Conservation (phyloP, 345 rosid species). For the Diplotaxis tenuifolia region DNA sequence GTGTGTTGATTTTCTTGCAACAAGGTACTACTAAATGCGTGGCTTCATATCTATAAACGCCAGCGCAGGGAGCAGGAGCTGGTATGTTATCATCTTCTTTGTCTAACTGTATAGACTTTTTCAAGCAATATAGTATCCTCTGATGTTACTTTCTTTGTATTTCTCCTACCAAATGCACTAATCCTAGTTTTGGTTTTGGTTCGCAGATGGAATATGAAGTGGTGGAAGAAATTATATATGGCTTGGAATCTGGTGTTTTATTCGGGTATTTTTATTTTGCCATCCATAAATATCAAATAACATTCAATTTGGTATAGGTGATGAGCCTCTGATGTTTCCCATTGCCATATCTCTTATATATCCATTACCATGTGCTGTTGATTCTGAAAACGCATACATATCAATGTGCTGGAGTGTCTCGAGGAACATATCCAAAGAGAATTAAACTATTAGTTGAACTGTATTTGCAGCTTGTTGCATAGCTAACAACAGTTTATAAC, state of each 20-base stretch:
- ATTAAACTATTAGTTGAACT: not conserved
- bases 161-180: not conserved
- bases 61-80: slow-evolving; percentile 85
- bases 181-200: slow-evolving; percentile 25
- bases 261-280: slow-evolving; percentile 60
- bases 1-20: slow-evolving; percentile 17
- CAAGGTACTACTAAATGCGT: slow-evolving; percentile 80
- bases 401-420: not conserved
- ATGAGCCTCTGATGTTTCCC: not conserved
- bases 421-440: not conserved
- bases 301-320: not conserved
- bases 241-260: slow-evolving; percentile 91
- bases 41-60: slow-evolving; percentile 82
- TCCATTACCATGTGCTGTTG: not conserved
- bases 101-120: not conserved
- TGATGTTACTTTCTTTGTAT: not conserved
- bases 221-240: slow-evolving; percentile 94
- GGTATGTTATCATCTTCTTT: slow-evolving; percentile 40
- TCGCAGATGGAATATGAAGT: slow-evolving; percentile 89
- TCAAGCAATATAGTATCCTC: not conserved
- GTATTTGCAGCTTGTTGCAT: not conserved
- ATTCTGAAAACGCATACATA: not conserved
- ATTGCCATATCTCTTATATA: not conserved
- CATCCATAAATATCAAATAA: not conserved
- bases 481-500: slow-evolving; percentile 18